Evolutionary conservation across 805 yeast genomes (phyloP).

Genomic region (Kuraishia ogatae): DNA sequence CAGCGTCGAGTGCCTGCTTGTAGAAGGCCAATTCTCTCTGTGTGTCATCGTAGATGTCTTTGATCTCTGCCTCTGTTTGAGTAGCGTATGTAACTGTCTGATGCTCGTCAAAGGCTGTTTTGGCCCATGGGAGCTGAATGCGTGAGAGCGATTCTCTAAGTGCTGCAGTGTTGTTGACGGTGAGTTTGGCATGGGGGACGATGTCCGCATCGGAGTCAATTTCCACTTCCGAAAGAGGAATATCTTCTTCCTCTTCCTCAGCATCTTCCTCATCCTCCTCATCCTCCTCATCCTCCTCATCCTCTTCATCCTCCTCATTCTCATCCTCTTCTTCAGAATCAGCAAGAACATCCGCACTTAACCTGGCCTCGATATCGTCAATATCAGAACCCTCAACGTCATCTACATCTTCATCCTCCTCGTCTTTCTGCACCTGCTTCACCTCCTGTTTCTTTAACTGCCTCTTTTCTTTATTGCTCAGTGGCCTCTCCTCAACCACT

Average conservation of each 20-base stretch:
- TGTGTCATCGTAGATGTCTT: conserved; percentile 90
- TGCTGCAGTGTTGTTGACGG: conserved; percentile 84
- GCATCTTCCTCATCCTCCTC: conserved; percentile 42
- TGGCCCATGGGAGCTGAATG: conserved; percentile 55
- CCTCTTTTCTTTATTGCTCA: conserved; percentile 60
- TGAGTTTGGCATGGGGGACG: conserved; percentile 84
- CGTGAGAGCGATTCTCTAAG: conserved; percentile 60
- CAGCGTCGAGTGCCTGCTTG: conserved; percentile 88
- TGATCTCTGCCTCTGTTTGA: conserved; percentile 56
- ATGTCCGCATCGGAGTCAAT: conserved; percentile 91
- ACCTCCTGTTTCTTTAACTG: conserved; percentile 40
- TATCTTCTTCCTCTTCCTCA: conserved; percentile 70
- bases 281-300: conserved; percentile 23
- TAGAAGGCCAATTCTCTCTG: conserved; percentile 93
- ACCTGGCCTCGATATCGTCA: conserved; percentile 12
- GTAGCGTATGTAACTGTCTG: conserved; percentile 58
- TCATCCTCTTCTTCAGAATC: conserved; percentile 35
- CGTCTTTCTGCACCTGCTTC: conserved; percentile 25
- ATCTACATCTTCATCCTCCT: conserved; percentile 21
- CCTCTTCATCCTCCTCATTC: conserved; percentile 23
- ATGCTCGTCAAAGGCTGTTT: conserved; percentile 75
- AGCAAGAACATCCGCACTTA: conserved; percentile 15
- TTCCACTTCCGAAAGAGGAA: conserved; percentile 86
- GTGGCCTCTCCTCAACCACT: conserved; percentile 27
- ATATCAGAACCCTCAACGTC: conserved; percentile 12